Conservation (phyloP, 1,139 yeast species). For the Kodamaea fungicola region DNA sequence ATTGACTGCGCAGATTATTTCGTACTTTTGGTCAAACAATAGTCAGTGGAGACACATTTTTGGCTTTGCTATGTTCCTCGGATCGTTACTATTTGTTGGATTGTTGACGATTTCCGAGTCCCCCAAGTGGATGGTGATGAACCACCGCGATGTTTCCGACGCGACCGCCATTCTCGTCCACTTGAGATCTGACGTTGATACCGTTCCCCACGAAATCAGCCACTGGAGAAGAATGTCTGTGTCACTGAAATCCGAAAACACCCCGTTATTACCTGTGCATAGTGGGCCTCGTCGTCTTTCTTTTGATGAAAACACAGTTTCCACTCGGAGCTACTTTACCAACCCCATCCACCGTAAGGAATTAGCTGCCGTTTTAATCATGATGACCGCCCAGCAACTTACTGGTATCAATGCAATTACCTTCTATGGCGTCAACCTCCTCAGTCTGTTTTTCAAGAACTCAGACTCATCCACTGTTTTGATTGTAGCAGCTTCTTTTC, state of each 20-base stretch:
- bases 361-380: constrained; percentile 26
- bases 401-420: constrained; percentile 42
- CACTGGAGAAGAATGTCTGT: constrained; percentile 34
- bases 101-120: constrained; percentile 35
- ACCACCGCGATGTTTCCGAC: constrained; percentile 23
- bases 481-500: constrained; percentile 28
- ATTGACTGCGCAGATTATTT: constrained; percentile 29
- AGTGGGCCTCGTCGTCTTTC: constrained; percentile 22
- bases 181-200: constrained; percentile 27
- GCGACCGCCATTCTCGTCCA: constrained; percentile 28
- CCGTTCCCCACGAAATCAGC: constrained; percentile 32
- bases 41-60: constrained; percentile 36
- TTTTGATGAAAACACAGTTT: constrained; percentile 25
- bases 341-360: constrained; percentile 21
- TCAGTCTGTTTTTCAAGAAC: constrained; percentile 18
- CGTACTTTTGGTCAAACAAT: constrained; percentile 31
- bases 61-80: constrained; percentile 23
- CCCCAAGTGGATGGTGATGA: constrained; percentile 39
- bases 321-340: constrained; percentile 23
- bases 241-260: constrained; percentile 1
- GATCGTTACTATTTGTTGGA: constrained; percentile 25
- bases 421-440: constrained; percentile 36
- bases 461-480: constrained; percentile 26
- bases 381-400: constrained; percentile 40
- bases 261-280: constrained; percentile 5